These are phyloP conservation scores for Trichocladium antarcticum DNA, from an alignment of 495 filamentous ascomycete species.

Conservation along the genomic window DNA sequence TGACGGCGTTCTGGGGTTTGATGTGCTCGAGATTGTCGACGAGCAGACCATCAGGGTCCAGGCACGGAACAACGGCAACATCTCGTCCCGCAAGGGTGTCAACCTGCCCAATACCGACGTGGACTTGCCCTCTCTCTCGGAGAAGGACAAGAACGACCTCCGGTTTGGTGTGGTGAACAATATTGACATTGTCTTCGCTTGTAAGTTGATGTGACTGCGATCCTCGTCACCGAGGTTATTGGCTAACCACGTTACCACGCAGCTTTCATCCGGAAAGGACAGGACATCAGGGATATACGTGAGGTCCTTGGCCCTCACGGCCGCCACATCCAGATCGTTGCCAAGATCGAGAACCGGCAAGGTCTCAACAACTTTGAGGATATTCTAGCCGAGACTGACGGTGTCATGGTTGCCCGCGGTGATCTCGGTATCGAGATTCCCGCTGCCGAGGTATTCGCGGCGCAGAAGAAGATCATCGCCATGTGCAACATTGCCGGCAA, in stretches of 20 bases:
- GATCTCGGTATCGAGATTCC: constrained; percentile 98
- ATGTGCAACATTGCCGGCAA: constrained; percentile 99
- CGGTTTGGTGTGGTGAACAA: constrained; percentile 94
- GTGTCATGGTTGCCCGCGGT: constrained; percentile 99
- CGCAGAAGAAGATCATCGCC: constrained; percentile 99
- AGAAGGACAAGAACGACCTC: constrained; percentile 92
- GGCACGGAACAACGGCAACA: constrained; percentile 93
- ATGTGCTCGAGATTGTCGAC: constrained; percentile 78
- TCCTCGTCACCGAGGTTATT: not conserved
- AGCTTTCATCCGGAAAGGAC: constrained; percentile 83
- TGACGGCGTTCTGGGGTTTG: constrained; percentile 91
- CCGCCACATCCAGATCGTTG: constrained; percentile 95
- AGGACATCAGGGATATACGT: constrained; percentile 86
- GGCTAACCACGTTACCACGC: not conserved
- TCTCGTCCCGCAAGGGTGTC: constrained; percentile 96
- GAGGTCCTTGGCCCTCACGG: constrained; percentile 86
- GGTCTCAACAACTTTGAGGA: constrained; percentile 96
- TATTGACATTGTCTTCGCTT: constrained; percentile 98
- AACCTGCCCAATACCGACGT: constrained; percentile 98
- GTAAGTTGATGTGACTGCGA: constrained; percentile 7
- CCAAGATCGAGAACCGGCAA: constrained; percentile 99
- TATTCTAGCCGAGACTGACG: constrained; percentile 91
- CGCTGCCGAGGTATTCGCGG: constrained; percentile 94
- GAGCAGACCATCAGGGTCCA: constrained; percentile 73
- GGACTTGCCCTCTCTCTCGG: constrained; percentile 93